These are phyloP conservation scores for Lathyrus aphaca DNA, from an alignment of 306 rosid species.

Conservation along the genomic window DNA sequence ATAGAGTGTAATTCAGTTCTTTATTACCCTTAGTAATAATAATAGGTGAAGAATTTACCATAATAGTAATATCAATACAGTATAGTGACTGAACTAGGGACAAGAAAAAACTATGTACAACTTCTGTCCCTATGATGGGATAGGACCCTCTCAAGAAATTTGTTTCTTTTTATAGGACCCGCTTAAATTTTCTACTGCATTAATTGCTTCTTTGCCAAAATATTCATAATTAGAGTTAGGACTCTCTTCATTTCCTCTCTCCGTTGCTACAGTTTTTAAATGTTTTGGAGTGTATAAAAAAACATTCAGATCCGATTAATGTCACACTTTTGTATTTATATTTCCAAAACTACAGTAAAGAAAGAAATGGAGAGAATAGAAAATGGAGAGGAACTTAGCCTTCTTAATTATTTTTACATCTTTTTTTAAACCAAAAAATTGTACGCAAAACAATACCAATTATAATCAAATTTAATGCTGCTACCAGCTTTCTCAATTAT, in stretches of 20 bases:
- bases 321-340: no score
- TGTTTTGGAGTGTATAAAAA: no score
- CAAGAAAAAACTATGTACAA: constrained; percentile 2
- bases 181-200: background rate
- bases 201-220: background rate
- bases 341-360: no score
- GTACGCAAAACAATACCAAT: background rate
- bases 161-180: background rate
- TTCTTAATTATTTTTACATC: background rate
- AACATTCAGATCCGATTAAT: no score
- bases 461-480: background rate
- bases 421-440: background rate
- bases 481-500: background rate
- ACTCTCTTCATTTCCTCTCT: no score
- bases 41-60: no score
- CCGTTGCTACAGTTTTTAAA: no score
- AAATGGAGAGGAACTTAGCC: no score
- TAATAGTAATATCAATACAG: background rate
- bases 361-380: no score
- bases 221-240: background rate
- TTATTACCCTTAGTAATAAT: background rate
- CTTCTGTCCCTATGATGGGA: background rate
- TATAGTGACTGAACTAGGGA: background rate
- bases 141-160: background rate
- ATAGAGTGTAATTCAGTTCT: background rate